These are phyloP conservation scores for Starmerella geochares DNA, from an alignment of 805 yeast species.

Conservation along the genomic window DNA sequence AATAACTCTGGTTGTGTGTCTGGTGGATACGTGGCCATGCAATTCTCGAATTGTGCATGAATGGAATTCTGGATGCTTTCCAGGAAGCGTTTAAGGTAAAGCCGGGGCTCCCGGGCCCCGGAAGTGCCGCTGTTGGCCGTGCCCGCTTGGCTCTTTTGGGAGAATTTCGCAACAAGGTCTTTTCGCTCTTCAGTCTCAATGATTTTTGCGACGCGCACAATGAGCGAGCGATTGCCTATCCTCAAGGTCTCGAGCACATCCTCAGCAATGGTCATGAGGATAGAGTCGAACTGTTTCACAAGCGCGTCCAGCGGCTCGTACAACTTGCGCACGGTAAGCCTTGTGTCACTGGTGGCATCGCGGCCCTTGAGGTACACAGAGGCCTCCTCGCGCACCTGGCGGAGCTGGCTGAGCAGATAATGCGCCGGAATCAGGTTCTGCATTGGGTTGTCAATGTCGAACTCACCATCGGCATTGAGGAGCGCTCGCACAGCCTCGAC, in stretches of 20 bases:
- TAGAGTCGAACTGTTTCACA: constrained; percentile 49
- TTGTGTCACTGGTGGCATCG: constrained; percentile 50
- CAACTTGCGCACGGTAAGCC: constrained; percentile 52
- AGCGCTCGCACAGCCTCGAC: constrained; percentile 43
- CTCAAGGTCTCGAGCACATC: constrained; percentile 64
- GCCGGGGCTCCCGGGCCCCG: constrained; percentile 9
- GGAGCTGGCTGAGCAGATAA: constrained; percentile 53
- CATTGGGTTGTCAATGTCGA: constrained; percentile 37
- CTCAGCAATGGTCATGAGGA: constrained; percentile 54
- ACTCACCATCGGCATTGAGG: constrained; percentile 40
- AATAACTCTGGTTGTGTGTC: constrained; percentile 43
- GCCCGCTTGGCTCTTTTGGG: constrained; percentile 26
- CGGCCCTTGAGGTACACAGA: constrained; percentile 11
- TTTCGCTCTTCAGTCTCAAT: constrained; percentile 71
- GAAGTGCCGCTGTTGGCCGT: not conserved
- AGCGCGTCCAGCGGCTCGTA: constrained; percentile 42
- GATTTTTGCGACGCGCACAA: constrained; percentile 62
- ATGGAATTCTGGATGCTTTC: constrained; percentile 51
- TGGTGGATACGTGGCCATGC: constrained; percentile 46
- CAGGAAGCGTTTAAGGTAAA: constrained; percentile 52
- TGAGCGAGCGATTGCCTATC: constrained; percentile 54
- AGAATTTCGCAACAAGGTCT: constrained; percentile 47
- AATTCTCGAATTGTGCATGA: constrained; percentile 54
- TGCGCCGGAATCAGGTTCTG: constrained; percentile 58
- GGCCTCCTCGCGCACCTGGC: constrained; percentile 73